Conservation (phyloP, 1,284 basidiomycete species). For the Tylopilus sp. region DNA sequence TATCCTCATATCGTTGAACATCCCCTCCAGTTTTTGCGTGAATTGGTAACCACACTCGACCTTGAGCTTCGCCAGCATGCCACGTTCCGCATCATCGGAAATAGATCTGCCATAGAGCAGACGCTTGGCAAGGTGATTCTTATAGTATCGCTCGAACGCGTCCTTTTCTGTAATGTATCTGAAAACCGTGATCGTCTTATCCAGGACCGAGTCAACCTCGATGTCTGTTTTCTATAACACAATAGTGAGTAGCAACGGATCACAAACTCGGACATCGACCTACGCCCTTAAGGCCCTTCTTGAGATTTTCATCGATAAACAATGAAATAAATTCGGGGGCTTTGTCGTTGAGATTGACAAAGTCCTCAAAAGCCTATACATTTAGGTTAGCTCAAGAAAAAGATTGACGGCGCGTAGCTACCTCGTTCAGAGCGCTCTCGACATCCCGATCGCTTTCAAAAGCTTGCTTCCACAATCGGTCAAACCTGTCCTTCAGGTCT, state of each 20-base stretch:
- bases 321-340: slow-evolving; percentile 94
- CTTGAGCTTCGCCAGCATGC: slow-evolving; percentile 98
- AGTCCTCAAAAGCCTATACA: slow-evolving; percentile 81
- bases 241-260: slow-evolving; percentile 9
- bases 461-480: slow-evolving; percentile 65
- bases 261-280: slow-evolving; percentile 29
- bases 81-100: slow-evolving; percentile 95
- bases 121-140: slow-evolving; percentile 90
- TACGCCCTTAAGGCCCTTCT: slow-evolving; percentile 92
- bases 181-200: slow-evolving; percentile 95
- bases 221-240: slow-evolving; percentile 80
- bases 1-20: slow-evolving; percentile 97
- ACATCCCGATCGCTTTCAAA: slow-evolving; percentile 75
- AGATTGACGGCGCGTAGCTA: slow-evolving; percentile 32
- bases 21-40: slow-evolving; percentile 96
- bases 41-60: slow-evolving; percentile 96
- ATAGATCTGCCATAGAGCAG: slow-evolving; percentile 82
- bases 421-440: slow-evolving; percentile 85
- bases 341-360: slow-evolving; percentile 86
- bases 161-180: slow-evolving; percentile 95
- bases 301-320: slow-evolving; percentile 96
- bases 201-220: slow-evolving; percentile 84
- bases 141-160: slow-evolving; percentile 97
- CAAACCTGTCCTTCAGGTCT: slow-evolving; percentile 88
- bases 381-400: slow-evolving; percentile 2